phyloP scores from a whole-genome alignment of 768 basidiomycete genomes.

The Xerocomellus intermedius region DNA sequence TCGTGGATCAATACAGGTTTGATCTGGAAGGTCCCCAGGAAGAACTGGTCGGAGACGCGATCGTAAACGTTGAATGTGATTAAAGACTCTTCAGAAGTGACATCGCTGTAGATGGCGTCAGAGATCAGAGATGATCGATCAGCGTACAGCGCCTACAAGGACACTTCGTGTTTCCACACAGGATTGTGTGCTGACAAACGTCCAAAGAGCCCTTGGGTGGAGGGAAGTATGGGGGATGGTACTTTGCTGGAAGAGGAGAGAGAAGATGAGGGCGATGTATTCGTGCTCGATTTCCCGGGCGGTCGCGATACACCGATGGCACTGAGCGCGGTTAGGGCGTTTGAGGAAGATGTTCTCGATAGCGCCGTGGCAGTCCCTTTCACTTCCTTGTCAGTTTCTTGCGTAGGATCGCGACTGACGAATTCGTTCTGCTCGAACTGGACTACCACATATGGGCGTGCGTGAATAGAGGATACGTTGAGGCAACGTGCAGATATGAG shows the following conservation, averaged over 20 bases:
- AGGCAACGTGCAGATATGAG: conserved; percentile 89
- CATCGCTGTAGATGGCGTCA: conserved; percentile 63
- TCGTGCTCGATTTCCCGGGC: conserved; percentile 41
- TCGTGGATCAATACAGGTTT: conserved; percentile 91
- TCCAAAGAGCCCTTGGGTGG: conserved; percentile 54
- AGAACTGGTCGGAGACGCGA: conserved; percentile 77
- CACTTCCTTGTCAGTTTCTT: conserved; percentile 84
- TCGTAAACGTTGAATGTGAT: conserved; percentile 93
- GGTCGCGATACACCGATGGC: conserved; percentile 55
- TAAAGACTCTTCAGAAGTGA: conserved; percentile 81
- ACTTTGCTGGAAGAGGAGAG: conserved; percentile 37
- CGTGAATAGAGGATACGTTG: conserved; percentile 61
- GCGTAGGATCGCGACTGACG: conserved; percentile 85
- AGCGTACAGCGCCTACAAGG: conserved; percentile 68
- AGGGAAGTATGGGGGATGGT: conserved; percentile 29
- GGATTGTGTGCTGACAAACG: conserved; percentile 80
- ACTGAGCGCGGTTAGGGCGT: conserved; percentile 63
- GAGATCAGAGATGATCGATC: conserved; percentile 16
- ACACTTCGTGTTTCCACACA: conserved; percentile 98
- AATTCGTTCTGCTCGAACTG: conserved; percentile 99
- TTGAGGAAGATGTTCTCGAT: conserved; percentile 58
- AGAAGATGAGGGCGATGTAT: conserved; percentile 45
- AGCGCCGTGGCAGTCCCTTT: conserved; percentile 69
- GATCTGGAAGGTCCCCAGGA: conserved; percentile 89
- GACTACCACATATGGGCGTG: conserved; percentile 91